These are phyloP conservation scores for Kuraishia capsulata DNA, from an alignment of 805 yeast genomes.

Conservation along the genomic window DNA sequence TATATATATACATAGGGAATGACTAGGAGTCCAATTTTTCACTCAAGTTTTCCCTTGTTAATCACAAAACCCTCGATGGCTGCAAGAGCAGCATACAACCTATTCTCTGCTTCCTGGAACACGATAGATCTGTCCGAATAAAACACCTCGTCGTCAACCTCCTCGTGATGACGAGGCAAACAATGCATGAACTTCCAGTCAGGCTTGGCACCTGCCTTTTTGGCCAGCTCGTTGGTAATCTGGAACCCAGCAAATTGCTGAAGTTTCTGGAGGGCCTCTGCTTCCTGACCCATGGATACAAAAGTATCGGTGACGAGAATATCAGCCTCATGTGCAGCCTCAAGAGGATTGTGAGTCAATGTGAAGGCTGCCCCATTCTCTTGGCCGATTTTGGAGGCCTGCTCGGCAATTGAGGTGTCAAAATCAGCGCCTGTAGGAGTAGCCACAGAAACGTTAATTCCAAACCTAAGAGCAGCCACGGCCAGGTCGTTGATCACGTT, in stretches of 20 bases:
- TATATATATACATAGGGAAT: too few species aligned
- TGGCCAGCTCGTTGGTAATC: slow-evolving; percentile 58
- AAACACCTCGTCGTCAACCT: slow-evolving; percentile 89
- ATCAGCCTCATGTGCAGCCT: slow-evolving; percentile 67
- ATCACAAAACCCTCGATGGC: slow-evolving; percentile 84
- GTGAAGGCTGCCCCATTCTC: slow-evolving; percentile 46
- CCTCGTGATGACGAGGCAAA: slow-evolving; percentile 91
- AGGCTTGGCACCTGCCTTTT: slow-evolving; percentile 44
- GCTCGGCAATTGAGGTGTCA: slow-evolving; percentile 39
- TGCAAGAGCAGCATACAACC: slow-evolving; percentile 94
- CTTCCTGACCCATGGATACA: slow-evolving; percentile 97
- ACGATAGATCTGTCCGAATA: slow-evolving; percentile 79
- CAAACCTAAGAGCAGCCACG: slow-evolving; percentile 76
- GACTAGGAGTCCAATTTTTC: too few species aligned
- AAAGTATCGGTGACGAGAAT: slow-evolving; percentile 93
- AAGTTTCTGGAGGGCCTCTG: slow-evolving; percentile 60
- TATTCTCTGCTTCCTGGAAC: slow-evolving; percentile 92
- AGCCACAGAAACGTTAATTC: slow-evolving; percentile 78
- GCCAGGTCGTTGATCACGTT: slow-evolving; percentile 92
- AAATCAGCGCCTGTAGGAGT: slow-evolving; percentile 71
- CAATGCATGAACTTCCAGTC: slow-evolving; percentile 96
- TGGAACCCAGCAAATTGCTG: slow-evolving; percentile 84
- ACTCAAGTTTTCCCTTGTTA: slow-evolving; percentile 52
- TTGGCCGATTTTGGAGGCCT: slow-evolving; percentile 43
- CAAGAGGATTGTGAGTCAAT: slow-evolving; percentile 62